Conservation (phyloP, 73 alveolate species). For the Tetrahymena thermophila region DNA sequence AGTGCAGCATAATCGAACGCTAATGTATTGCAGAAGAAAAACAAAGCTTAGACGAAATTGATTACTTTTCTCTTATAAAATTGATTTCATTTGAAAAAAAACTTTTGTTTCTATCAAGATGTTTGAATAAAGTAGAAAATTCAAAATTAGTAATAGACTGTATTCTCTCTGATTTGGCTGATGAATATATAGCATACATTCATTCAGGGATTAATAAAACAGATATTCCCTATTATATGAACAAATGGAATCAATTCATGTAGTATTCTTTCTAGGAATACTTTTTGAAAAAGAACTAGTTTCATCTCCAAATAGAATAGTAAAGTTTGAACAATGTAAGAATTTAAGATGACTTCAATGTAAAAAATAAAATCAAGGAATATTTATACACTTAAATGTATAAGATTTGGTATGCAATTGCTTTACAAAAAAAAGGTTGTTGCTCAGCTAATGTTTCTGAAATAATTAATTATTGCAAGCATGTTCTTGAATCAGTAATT, state of each 20-base stretch:
- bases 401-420: too few relatives aligned
- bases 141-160: background rate
- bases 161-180: background rate
- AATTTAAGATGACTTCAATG: too few relatives aligned
- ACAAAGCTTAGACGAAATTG: background rate
- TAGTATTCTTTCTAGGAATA: background rate
- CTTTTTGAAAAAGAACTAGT: background rate
- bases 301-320: too few relatives aligned
- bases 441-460: too few relatives aligned
- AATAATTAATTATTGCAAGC: too few relatives aligned
- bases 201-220: background rate
- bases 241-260: background rate
- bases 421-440: too few relatives aligned
- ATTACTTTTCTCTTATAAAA: background rate
- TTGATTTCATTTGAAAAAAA: background rate
- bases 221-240: background rate
- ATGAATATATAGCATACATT: background rate
- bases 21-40: background rate
- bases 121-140: background rate
- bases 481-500: too few relatives aligned
- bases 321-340: too few relatives aligned
- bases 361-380: too few relatives aligned
- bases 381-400: too few relatives aligned
- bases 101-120: background rate
- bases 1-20: background rate